Conservation (phyloP, 2,329 filamentous ascomycete species). For the Penicillium sp. region DNA sequence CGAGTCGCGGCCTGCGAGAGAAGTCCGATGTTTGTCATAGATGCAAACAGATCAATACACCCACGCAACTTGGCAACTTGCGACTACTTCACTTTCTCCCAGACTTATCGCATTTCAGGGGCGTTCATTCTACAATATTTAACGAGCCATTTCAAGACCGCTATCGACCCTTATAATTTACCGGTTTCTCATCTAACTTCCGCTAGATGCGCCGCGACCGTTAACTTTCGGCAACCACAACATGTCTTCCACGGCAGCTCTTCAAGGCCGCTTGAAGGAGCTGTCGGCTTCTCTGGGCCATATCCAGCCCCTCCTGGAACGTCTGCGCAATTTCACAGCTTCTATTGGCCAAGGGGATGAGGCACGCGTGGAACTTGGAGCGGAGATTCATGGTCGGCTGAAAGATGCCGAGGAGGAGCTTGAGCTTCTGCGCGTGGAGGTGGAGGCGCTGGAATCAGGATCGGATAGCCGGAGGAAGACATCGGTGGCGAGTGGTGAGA, state of each 20-base stretch:
- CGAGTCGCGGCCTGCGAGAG: constrained; percentile 7
- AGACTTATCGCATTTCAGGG: neutral
- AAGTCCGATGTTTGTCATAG: constrained; percentile 26
- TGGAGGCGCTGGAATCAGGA: constrained; percentile 63
- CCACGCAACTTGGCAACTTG: constrained; percentile 32
- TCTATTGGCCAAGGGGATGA: constrained; percentile 64
- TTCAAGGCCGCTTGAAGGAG: constrained; percentile 50
- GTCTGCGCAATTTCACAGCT: constrained; percentile 59
- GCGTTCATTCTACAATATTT: neutral
- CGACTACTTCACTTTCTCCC: constrained; percentile 2
- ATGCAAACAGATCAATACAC: constrained; percentile 31
- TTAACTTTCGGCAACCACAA: too few relatives aligned
- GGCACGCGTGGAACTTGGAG: constrained; percentile 67
- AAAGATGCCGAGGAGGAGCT: constrained; percentile 80
- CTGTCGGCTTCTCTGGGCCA: constrained; percentile 56
- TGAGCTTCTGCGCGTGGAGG: constrained; percentile 75
- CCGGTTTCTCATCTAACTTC: neutral
- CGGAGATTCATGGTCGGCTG: constrained; percentile 75
- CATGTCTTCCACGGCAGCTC: constrained; percentile 41
- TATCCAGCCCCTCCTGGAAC: constrained; percentile 55
- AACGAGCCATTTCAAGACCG: neutral
- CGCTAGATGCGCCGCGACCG: neutral
- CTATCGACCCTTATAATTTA: neutral
- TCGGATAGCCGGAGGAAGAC: constrained; percentile 32
- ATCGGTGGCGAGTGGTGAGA: constrained; percentile 45